phyloP scores from a whole-genome alignment of 495 filamentous ascomycete genomes.

The Neurospora africana region DNA sequence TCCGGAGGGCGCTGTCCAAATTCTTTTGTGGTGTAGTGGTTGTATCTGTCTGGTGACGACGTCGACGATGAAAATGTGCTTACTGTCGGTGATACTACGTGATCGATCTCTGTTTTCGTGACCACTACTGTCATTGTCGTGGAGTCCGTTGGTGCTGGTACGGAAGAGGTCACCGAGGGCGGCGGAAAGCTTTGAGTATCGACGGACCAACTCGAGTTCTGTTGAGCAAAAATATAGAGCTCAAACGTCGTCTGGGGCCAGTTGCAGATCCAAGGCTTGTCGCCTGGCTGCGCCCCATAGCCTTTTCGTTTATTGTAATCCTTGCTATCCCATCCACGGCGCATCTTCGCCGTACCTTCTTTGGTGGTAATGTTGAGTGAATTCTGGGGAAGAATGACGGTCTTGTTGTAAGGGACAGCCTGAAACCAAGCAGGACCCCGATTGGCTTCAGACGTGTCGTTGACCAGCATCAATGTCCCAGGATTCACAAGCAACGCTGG shows the following conservation, averaged over 20 bases:
- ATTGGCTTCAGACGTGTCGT: conserved; percentile 46
- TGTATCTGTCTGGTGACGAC: not conserved
- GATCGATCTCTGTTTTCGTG: not conserved
- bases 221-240: conserved; percentile 66
- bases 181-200: conserved; percentile 3
- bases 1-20: not conserved
- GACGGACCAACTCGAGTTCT: conserved; percentile 34
- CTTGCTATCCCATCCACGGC: conserved; percentile 6
- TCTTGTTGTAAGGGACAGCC: conserved; percentile 61
- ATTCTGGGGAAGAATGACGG: conserved; percentile 59
- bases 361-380: conserved; percentile 25
- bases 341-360: conserved; percentile 8
- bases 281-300: conserved; percentile 40
- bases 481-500: conserved; percentile 44
- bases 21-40: not conserved
- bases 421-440: conserved; percentile 72
- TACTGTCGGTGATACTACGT: not conserved
- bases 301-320: conserved; percentile 36
- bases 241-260: conserved; percentile 80
- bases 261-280: conserved; percentile 77
- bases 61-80: not conserved
- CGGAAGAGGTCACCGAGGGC: not conserved
- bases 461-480: conserved; percentile 48
- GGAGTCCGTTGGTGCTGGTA: not conserved
- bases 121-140: not conserved